Evolutionary conservation across 1,139 yeast species (phyloP).

Genomic region (Arxiozyma slooffiae): DNA sequence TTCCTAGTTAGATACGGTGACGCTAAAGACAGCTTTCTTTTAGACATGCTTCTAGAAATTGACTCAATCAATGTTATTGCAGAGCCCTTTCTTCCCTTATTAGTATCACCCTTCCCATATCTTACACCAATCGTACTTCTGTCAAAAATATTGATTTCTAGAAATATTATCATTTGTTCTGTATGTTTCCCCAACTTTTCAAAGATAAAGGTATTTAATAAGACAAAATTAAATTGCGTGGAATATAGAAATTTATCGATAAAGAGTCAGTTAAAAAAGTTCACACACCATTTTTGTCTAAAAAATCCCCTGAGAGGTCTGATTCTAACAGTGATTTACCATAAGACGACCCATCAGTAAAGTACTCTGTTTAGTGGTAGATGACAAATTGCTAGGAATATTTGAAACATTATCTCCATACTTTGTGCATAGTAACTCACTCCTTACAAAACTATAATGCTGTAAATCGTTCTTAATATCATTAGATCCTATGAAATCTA

Average conservation of each 20-base stretch:
- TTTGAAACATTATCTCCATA: constrained; percentile 1
- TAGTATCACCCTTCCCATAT: constrained; percentile 5
- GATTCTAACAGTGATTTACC: constrained; percentile 34
- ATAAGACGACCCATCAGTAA: constrained; percentile 31
- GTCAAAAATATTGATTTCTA: constrained; percentile 18
- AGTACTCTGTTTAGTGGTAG: constrained; percentile 18
- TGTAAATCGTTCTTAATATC: constrained; percentile 3
- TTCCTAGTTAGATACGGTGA: constrained; percentile 4
- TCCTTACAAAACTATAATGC: constrained; percentile 3
- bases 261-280: constrained; percentile 13
- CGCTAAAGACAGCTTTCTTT: constrained; percentile 7
- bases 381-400: constrained; percentile 6
- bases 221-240: constrained; percentile 15
- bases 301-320: constrained; percentile 31
- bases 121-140: constrained; percentile 18
- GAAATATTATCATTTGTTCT: constrained; percentile 26
- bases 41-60: constrained; percentile 4
- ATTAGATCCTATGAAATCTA: constrained; percentile 11
- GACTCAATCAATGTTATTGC: constrained; percentile 8
- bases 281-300: constrained; percentile 17
- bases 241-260: constrained; percentile 15
- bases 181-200: constrained; percentile 21
- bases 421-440: constrained; percentile 1
- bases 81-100: constrained; percentile 9
- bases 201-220: constrained; percentile 22